phyloP scores from a whole-genome alignment of 2,329 filamentous ascomycete genomes.

The Fusarium siculi region DNA sequence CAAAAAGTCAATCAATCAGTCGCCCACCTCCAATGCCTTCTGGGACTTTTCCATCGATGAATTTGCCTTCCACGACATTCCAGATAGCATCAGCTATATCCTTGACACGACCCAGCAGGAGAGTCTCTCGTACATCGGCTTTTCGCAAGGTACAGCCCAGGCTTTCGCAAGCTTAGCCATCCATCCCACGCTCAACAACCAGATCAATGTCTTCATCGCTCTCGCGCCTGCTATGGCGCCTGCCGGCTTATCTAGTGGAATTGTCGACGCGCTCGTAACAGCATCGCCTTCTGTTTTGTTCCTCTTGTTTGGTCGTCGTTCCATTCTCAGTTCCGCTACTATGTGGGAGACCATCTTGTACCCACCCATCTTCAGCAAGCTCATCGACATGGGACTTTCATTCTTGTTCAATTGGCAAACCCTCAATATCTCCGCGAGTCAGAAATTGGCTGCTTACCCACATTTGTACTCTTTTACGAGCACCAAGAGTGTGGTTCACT shows the following conservation, averaged over 20 bases:
- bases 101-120: conserved; percentile 83
- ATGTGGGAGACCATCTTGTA: conserved; percentile 99
- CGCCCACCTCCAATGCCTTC: conserved; percentile 80
- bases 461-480: conserved; percentile 97
- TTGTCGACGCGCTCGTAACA: conserved; percentile 93
- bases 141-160: conserved; percentile 96
- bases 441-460: conserved; percentile 95
- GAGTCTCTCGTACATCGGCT: conserved; percentile 94
- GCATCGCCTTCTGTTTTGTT: conserved; percentile 93
- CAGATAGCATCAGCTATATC: conserved; percentile 92
- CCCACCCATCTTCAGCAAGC: conserved; percentile 88
- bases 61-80: conserved; percentile 97
- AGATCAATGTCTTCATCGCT: conserved; percentile 95
- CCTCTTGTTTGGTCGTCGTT: conserved; percentile 89
- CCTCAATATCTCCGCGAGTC: conserved; percentile 82
- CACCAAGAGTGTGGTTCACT: conserved; percentile 96
- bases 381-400: conserved; percentile 83
- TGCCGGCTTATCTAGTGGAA: conserved; percentile 85
- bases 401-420: conserved; percentile 94
- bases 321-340: conserved; percentile 90
- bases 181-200: conserved; percentile 89
- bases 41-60: conserved; percentile 99
- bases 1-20: conserved; percentile 85
- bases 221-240: conserved; percentile 97
- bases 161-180: conserved; percentile 94